These are phyloP conservation scores for Benincasa hispida DNA, from an alignment of 306 rosid species.

Conservation along the genomic window DNA sequence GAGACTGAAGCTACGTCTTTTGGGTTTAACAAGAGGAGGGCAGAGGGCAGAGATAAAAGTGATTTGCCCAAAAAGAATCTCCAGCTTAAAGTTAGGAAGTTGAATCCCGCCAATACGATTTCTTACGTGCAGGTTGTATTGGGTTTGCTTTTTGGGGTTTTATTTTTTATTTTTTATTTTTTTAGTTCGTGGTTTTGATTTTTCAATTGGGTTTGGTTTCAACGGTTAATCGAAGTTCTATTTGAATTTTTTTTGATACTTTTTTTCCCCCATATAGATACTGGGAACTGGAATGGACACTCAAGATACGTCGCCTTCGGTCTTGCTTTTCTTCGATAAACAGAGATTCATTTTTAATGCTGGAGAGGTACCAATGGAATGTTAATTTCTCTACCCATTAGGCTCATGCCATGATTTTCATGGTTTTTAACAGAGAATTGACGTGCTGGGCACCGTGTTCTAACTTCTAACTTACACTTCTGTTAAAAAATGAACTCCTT, in stretches of 20 bases:
- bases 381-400: background rate
- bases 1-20: constrained; percentile 14
- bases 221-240: background rate
- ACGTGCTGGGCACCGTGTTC: background rate
- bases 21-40: constrained; percentile 65
- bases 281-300: constrained; percentile 92
- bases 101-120: constrained; percentile 61
- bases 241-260: background rate
- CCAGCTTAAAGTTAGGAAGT: constrained; percentile 43
- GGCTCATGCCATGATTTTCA: background rate
- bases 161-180: no score
- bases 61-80: constrained; percentile 39
- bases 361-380: constrained; percentile 48
- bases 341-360: constrained; percentile 82
- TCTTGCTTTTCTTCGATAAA: constrained; percentile 78
- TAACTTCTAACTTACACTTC: background rate
- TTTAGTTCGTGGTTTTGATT: background rate
- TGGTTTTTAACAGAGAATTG: background rate
- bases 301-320: constrained; percentile 80
- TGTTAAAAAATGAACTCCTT: background rate
- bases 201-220: background rate
- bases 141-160: background rate
- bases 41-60: constrained; percentile 48
- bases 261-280: constrained; percentile 18
- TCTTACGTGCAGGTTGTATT: constrained; percentile 53